Percentiles rank a stretch among this genome's conserved stretches.
Conservation (phyloP, 345 rosid genomes). For the Lumnitzera racemosa region DNA sequence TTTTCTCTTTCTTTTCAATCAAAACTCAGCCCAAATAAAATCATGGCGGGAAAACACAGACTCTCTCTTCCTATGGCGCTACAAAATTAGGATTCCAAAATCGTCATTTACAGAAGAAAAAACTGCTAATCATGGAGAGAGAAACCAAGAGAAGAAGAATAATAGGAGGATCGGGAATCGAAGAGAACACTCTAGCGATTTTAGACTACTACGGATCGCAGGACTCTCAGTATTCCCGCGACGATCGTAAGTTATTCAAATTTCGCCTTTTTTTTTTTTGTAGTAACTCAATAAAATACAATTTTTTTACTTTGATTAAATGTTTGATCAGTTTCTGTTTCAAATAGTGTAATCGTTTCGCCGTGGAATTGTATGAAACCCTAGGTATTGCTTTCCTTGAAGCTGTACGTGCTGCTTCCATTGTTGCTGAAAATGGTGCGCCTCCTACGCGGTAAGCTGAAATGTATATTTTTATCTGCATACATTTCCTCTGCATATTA, state of each 20-base stretch:
- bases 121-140: too few species aligned
- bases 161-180: conserved; percentile 31
- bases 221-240: conserved; percentile 50
- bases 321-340: not conserved
- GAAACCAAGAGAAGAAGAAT: conserved; percentile 9
- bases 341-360: not conserved
- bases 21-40: too few species aligned
- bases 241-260: conserved; percentile 35
- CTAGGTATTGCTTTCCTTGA: conserved; percentile 67
- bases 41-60: too few species aligned
- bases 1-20: not conserved
- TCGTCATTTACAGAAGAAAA: too few species aligned
- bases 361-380: not conserved
- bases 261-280: too few species aligned
- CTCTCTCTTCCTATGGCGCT: too few species aligned
- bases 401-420: conserved; percentile 61
- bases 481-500: too few species aligned
- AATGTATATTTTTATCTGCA: not conserved
- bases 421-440: conserved; percentile 35
- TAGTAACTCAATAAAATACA: too few species aligned
- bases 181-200: conserved; percentile 67
- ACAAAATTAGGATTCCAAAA: too few species aligned
- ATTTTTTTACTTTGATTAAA: conserved; percentile 4
- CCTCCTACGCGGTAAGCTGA: conserved; percentile 56
- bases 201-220: conserved; percentile 45